A percentile compares a stretch with the other conserved stretches of the same genome.
These are phyloP conservation scores for Pseudopithomyces maydicus DNA, from an alignment of 2,329 filamentous ascomycete species.

Conservation along the genomic window DNA sequence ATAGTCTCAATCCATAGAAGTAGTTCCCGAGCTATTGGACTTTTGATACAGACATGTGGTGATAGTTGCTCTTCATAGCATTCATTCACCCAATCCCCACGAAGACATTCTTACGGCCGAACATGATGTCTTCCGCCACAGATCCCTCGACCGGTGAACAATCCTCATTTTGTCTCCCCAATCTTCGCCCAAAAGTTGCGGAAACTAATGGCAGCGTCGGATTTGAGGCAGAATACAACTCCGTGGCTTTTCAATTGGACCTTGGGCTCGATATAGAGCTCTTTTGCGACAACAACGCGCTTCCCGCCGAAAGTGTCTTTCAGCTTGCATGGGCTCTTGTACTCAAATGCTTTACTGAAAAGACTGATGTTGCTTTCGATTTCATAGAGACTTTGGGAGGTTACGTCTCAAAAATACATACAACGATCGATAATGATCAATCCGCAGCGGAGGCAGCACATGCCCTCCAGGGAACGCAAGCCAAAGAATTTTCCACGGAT, in stretches of 20 bases:
- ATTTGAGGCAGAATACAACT: background rate
- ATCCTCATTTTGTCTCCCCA: background rate
- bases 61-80: background rate
- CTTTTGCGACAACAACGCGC: background rate
- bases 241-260: background rate
- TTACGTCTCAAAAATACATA: background rate
- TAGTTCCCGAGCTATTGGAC: background rate
- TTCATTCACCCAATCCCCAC: background rate
- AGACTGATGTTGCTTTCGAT: background rate
- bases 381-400: background rate
- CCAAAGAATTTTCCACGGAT: background rate
- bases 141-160: background rate
- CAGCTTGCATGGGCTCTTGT: conserved; percentile 2
- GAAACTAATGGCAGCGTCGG: background rate
- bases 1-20: too few relatives aligned
- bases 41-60: background rate
- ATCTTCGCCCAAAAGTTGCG: background rate
- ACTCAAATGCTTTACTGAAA: background rate
- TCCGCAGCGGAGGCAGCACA: background rate
- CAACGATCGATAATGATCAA: background rate
- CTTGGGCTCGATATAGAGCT: background rate
- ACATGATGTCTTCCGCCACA: background rate
- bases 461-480: background rate
- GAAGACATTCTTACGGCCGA: background rate
- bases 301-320: background rate